Evolutionary conservation across 805 yeast genomes (phyloP).

Genomic region (Komagataella phaffii): DNA sequence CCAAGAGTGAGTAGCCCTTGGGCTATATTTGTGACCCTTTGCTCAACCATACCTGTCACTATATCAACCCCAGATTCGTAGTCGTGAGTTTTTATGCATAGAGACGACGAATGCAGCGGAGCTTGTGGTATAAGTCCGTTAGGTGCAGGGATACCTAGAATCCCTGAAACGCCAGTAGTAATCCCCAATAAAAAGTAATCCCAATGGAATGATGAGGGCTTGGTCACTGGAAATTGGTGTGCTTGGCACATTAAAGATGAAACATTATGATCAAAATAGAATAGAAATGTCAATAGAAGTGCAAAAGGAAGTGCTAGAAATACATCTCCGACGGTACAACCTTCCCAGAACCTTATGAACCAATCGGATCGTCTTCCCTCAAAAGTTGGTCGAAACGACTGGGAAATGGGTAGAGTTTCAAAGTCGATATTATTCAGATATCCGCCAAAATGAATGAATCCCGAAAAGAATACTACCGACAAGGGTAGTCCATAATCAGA

Average conservation of each 20-base stretch:
- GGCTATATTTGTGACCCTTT: slow-evolving; percentile 67
- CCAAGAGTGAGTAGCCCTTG: slow-evolving; percentile 81
- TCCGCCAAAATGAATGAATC: slow-evolving; percentile 88
- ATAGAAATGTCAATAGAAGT: slow-evolving; percentile 64
- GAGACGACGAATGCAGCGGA: slow-evolving; percentile 76
- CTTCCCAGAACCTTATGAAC: slow-evolving; percentile 68
- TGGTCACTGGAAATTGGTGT: slow-evolving; percentile 62
- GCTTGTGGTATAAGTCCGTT: slow-evolving; percentile 97
- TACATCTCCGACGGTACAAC: slow-evolving; percentile 55
- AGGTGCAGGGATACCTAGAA: slow-evolving; percentile 89
- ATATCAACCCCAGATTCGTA: slow-evolving; percentile 14
- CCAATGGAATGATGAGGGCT: slow-evolving; percentile 89
- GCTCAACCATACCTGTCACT: slow-evolving; percentile 65
- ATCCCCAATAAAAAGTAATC: slow-evolving; percentile 77
- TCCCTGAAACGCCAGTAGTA: slow-evolving; percentile 78
- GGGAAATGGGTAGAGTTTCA: slow-evolving; percentile 52
- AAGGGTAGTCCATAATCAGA: slow-evolving; percentile 81
- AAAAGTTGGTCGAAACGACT: slow-evolving; percentile 64
- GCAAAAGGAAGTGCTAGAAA: slow-evolving; percentile 93
- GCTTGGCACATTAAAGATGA: slow-evolving; percentile 89
- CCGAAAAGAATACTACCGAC: slow-evolving; percentile 80
- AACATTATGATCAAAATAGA: slow-evolving; percentile 92
- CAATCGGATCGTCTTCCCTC: slow-evolving; percentile 43
- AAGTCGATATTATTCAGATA: slow-evolving; percentile 42
- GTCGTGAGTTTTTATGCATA: slow-evolving; percentile 40